A percentile compares a stretch with the other conserved stretches of the same genome.
These are phyloP conservation scores for Cystobasidium slooffiae DNA, from an alignment of 1,284 basidiomycete species.

Conservation along the genomic window DNA sequence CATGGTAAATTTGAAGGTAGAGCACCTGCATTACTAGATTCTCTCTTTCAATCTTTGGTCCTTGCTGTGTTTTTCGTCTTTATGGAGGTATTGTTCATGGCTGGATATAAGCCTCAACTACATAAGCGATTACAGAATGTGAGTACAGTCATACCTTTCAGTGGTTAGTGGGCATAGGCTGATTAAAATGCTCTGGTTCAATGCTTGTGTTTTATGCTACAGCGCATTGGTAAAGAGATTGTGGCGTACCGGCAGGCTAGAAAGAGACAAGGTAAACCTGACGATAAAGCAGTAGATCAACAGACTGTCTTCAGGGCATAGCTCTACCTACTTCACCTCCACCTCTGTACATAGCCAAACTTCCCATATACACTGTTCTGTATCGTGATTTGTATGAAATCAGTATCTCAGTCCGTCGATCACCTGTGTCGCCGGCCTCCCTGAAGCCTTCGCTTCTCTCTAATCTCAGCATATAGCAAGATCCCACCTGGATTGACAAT, in stretches of 20 bases:
- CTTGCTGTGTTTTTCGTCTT: constrained; percentile 54
- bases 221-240: constrained; percentile 46
- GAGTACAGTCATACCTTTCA: constrained; percentile 1
- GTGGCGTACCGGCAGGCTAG: constrained; percentile 33
- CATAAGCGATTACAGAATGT: constrained; percentile 49
- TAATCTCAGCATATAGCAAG: neutral
- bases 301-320: constrained; percentile 39
- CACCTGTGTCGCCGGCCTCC: neutral
- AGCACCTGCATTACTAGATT: constrained; percentile 54
- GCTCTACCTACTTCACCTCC: neutral
- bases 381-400: too few species aligned
- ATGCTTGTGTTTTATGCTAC: neutral
- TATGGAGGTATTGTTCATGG: constrained; percentile 52
- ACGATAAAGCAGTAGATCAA: constrained; percentile 33
- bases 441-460: neutral
- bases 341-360: neutral
- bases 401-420: neutral
- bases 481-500: neutral
- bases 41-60: constrained; percentile 50
- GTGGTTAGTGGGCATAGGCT: too few species aligned
- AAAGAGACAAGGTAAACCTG: constrained; percentile 39
- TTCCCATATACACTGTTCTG: too few species aligned
- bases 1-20: constrained; percentile 54
- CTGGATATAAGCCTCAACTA: constrained; percentile 52
- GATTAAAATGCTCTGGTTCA: neutral